A percentile compares a stretch with the other conserved stretches of the same genome.
phyloP scores from a whole-genome alignment of 495 filamentous ascomycete genomes.

The Penicillium desertorum region DNA sequence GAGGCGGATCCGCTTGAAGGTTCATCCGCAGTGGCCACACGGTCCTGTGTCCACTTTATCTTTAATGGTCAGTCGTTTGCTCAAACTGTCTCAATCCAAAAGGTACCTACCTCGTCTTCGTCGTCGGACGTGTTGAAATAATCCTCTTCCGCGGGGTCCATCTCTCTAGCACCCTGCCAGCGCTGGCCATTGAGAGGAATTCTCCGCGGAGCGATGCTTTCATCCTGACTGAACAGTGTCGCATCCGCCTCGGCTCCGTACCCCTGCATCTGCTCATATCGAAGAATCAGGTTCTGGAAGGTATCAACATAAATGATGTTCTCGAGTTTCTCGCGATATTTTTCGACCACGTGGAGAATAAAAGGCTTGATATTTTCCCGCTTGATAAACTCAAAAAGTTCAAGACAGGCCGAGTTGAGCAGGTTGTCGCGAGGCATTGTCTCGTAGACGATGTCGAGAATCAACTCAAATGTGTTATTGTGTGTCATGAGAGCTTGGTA shows the following conservation, averaged over 20 bases:
- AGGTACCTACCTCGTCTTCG: constrained; percentile 67
- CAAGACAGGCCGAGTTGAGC: constrained; percentile 91
- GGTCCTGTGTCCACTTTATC: constrained; percentile 39
- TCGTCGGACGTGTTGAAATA: constrained; percentile 93
- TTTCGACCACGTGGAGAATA: constrained; percentile 82
- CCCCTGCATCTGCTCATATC: constrained; percentile 80
- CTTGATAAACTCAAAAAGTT: constrained; percentile 90
- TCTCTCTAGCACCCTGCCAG: constrained; percentile 77
- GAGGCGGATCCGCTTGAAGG: constrained; percentile 48
- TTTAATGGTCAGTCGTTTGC: constrained; percentile 7
- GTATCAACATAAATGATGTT: constrained; percentile 82
- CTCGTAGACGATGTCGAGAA: constrained; percentile 81
- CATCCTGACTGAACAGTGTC: constrained; percentile 51
- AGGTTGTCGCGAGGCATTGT: constrained; percentile 97
- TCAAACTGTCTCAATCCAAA: not conserved
- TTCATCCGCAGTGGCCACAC: constrained; percentile 25
- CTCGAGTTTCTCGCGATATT: constrained; percentile 78
- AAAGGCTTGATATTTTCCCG: constrained; percentile 80
- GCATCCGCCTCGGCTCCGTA: constrained; percentile 60
- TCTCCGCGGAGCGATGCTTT: constrained; percentile 48
- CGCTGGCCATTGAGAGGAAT: constrained; percentile 63
- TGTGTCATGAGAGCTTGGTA: constrained; percentile 85
- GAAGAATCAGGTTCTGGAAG: constrained; percentile 70
- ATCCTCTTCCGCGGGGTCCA: constrained; percentile 85
- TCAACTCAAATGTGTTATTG: constrained; percentile 80